Percentiles rank a stretch among this genome's conserved stretches.
These are phyloP conservation scores for Straminergon stramineum DNA, from an alignment of 225 moss, liverwort and hornwort genomes.

Conservation along the genomic window DNA sequence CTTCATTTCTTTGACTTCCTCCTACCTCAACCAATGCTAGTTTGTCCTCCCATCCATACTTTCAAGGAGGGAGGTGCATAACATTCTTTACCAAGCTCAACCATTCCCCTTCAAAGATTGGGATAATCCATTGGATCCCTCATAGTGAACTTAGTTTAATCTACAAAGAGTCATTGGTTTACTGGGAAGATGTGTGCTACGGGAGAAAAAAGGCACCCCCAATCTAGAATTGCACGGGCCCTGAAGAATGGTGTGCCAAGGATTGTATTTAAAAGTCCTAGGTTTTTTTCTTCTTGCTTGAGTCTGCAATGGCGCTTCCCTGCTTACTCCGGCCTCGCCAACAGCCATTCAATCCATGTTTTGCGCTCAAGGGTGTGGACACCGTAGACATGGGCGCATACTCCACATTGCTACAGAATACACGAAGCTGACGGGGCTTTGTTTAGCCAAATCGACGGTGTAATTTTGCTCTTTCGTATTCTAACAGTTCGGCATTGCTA, in stretches of 20 bases:
- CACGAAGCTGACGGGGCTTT: neutral
- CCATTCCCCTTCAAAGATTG: neutral
- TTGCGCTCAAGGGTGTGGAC: neutral
- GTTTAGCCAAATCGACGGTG: neutral
- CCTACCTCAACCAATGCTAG: neutral
- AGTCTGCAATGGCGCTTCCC: neutral
- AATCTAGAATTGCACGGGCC: too few species aligned
- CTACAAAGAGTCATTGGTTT: too few species aligned
- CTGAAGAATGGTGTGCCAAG: neutral
- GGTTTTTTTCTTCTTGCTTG: neutral
- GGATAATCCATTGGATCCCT: fast-evolving
- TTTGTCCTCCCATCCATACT: neutral
- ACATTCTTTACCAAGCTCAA: neutral
- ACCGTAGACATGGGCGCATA: neutral
- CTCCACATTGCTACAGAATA: neutral
- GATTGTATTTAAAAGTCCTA: neutral
- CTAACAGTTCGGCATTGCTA: neutral
- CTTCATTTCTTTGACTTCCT: neutral
- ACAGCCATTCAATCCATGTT: neutral
- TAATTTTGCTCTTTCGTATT: neutral
- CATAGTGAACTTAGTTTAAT: neutral
- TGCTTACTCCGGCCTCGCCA: neutral
- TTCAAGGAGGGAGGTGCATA: neutral
- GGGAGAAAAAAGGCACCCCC: too few species aligned
- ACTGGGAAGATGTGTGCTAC: too few species aligned